These are phyloP conservation scores for Eimeria brunetti DNA, from an alignment of 169 alveolate genomes.

Conservation along the genomic window DNA sequence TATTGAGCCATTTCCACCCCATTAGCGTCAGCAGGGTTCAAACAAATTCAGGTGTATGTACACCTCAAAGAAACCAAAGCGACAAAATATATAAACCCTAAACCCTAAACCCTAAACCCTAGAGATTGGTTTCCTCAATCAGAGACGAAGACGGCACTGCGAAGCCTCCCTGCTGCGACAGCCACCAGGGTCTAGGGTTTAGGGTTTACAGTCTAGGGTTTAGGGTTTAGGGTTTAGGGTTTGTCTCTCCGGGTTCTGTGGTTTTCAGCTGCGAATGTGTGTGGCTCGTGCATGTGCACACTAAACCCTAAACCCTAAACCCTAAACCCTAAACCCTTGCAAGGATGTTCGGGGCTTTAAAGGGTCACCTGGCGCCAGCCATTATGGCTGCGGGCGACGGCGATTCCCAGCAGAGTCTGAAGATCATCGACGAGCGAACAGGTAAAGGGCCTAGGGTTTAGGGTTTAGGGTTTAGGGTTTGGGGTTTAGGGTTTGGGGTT, in stretches of 20 bases:
- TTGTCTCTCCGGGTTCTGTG: not conserved
- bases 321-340: not conserved
- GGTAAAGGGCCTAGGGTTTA: too few species aligned
- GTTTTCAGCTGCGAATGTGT: not conserved
- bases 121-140: not conserved
- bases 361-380: conserved; percentile 12
- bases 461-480: not conserved
- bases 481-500: not conserved
- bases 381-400: not conserved
- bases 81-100: not conserved
- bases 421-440: conserved; percentile 10
- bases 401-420: not conserved
- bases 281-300: too few species aligned
- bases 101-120: not conserved
- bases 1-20: not conserved
- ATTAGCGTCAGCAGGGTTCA: not conserved
- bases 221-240: not conserved
- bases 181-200: not conserved
- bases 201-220: not conserved
- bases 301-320: not conserved
- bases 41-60: too few species aligned
- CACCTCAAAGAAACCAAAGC: too few species aligned
- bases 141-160: too few species aligned
- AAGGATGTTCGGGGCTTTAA: not conserved
- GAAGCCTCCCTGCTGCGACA: not conserved